A percentile compares a stretch with the other conserved stretches of the same genome.
These are phyloP conservation scores for Fusarium sp. DNA, from an alignment of 2,329 filamentous ascomycete species.

Conservation along the genomic window DNA sequence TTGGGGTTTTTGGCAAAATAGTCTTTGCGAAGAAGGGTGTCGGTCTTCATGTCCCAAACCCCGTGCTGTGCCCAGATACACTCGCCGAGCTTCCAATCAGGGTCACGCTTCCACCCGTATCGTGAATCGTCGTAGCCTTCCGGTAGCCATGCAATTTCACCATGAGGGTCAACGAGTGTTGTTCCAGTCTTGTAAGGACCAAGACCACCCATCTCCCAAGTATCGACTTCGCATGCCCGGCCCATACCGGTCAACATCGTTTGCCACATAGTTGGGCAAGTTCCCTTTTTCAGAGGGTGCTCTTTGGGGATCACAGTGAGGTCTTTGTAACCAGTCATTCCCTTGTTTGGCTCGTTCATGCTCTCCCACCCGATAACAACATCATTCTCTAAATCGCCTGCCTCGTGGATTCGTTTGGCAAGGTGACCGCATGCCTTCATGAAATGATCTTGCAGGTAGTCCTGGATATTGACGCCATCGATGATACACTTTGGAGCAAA, in stretches of 20 bases:
- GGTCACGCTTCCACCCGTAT: slow-evolving; percentile 92
- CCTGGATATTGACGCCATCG: slow-evolving; percentile 94
- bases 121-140: slow-evolving; percentile 85
- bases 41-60: slow-evolving; percentile 88
- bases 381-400: slow-evolving; percentile 87
- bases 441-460: slow-evolving; percentile 92
- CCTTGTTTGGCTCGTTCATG: slow-evolving; percentile 94
- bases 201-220: slow-evolving; percentile 93
- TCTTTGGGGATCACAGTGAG: slow-evolving; percentile 86
- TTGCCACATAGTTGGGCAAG: slow-evolving; percentile 94
- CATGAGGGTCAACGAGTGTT: slow-evolving; percentile 88
- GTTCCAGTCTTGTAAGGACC: slow-evolving; percentile 92
- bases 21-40: slow-evolving; percentile 84
- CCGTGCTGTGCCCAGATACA: slow-evolving; percentile 98
- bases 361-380: slow-evolving; percentile 97
- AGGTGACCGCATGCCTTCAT: slow-evolving; percentile 84
- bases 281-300: slow-evolving; percentile 92
- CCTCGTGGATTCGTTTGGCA: slow-evolving; percentile 87
- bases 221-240: slow-evolving; percentile 88
- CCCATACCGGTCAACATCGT: slow-evolving; percentile 93
- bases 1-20: slow-evolving; percentile 88
- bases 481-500: slow-evolving; percentile 98
- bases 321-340: slow-evolving; percentile 87
- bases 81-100: slow-evolving; percentile 91
- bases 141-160: slow-evolving; percentile 87